A percentile compares a stretch with the other conserved stretches of the same genome.
These are phyloP conservation scores for Onygenales sp. DNA, from an alignment of 2,329 filamentous ascomycete genomes.

Conservation along the genomic window DNA sequence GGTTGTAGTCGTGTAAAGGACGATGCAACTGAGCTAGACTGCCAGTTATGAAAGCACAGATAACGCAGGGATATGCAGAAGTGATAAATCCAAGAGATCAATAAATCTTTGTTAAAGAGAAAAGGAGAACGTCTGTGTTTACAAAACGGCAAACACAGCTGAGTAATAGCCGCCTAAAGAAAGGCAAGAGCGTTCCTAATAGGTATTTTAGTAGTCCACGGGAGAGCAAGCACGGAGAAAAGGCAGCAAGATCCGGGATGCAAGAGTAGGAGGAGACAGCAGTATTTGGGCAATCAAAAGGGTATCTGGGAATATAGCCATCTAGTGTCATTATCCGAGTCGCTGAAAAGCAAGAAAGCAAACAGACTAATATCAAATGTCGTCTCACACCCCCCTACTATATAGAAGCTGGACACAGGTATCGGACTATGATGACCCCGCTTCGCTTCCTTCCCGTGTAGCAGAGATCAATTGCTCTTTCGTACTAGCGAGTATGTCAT, in stretches of 20 bases:
- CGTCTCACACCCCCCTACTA: no score
- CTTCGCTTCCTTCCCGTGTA: conserved; percentile 7
- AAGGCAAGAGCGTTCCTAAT: neutral
- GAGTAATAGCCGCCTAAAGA: neutral
- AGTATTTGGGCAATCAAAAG: no score
- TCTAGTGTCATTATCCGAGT: no score
- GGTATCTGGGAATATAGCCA: no score
- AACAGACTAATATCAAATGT: no score
- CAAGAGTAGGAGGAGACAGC: no score
- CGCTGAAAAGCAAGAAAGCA: no score
- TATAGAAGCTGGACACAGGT: neutral
- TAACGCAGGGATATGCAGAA: neutral
- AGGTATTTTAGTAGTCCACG: neutral
- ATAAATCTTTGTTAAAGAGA: neutral
- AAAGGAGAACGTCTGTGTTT: neutral
- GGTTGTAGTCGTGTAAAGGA: neutral
- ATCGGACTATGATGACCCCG: neutral
- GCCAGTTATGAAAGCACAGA: neutral
- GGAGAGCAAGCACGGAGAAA: neutral
- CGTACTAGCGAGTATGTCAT: conserved; percentile 20
- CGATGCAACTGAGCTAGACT: neutral
- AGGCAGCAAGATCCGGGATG: no score
- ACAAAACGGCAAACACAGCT: neutral
- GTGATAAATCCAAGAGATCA: neutral
- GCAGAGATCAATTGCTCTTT: conserved; percentile 27